These are phyloP conservation scores for Entomophthora muscae DNA, from an alignment of 371 early-diverging fungal species.

Conservation along the genomic window DNA sequence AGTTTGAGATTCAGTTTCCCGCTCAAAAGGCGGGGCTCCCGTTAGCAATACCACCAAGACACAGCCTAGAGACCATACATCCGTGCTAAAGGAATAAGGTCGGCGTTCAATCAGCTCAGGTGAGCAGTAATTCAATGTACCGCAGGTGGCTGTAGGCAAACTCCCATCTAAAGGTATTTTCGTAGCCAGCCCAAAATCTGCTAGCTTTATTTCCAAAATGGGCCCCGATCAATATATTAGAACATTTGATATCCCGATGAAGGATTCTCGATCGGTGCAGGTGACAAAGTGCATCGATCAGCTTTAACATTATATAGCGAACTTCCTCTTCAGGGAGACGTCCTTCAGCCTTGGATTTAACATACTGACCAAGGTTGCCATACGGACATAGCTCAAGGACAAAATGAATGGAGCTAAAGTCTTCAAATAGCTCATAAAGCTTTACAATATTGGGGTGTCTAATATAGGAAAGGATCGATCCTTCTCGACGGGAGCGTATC, in stretches of 20 bases:
- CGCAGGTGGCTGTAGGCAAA: not conserved
- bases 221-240: constrained; percentile 57
- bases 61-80: constrained; percentile 53
- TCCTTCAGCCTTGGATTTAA: constrained; percentile 19
- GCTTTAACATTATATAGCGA: constrained; percentile 54
- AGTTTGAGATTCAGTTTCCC: not conserved
- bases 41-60: constrained; percentile 38
- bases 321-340: constrained; percentile 24
- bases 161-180: not conserved
- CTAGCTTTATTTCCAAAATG: not conserved
- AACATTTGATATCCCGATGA: constrained; percentile 96
- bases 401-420: not conserved
- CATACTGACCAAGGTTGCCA: not conserved
- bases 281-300: constrained; percentile 73
- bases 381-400: not conserved
- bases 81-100: constrained; percentile 39
- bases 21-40: constrained; percentile 54
- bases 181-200: not conserved
- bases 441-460: not conserved
- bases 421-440: not conserved
- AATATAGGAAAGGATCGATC: not conserved
- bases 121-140: constrained; percentile 5
- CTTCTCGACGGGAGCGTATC: not conserved
- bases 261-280: constrained; percentile 75
- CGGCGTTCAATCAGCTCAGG: constrained; percentile 11